These are phyloP conservation scores for Talaromyces rugulosus DNA, from an alignment of 2,329 filamentous ascomycete genomes.

Conservation along the genomic window DNA sequence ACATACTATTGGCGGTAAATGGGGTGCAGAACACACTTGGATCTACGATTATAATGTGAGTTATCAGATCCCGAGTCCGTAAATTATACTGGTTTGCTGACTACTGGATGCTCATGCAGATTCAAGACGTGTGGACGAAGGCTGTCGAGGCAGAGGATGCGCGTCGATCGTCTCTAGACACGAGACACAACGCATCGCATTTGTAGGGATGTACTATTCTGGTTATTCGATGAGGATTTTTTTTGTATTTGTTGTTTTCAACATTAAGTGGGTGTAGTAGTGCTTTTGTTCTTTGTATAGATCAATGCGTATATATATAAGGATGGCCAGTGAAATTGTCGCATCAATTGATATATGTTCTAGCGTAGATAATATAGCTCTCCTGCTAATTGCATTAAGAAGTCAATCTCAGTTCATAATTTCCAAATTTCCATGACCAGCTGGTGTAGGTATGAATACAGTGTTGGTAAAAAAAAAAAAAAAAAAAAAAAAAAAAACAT, in stretches of 20 bases:
- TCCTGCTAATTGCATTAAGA: too few relatives aligned
- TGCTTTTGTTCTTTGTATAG: not conserved
- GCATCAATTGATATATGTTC: too few relatives aligned
- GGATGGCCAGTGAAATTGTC: too few relatives aligned
- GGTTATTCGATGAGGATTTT: too few relatives aligned
- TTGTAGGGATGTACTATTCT: not conserved
- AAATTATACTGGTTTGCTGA: not conserved
- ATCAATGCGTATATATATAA: not conserved
- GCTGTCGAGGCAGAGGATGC: constrained; percentile 2
- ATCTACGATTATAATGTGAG: constrained; percentile 6
- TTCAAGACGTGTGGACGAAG: constrained; percentile 2
- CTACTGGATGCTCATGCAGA: not conserved
- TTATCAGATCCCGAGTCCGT: not conserved
- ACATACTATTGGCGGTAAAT: not conserved
- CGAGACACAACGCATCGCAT: not conserved
- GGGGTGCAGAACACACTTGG: not conserved
- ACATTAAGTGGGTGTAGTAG: not conserved
- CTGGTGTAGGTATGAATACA: too few relatives aligned
- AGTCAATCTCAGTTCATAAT: too few relatives aligned
- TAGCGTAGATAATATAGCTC: too few relatives aligned
- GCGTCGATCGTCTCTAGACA: not conserved
- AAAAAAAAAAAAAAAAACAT: too few relatives aligned
- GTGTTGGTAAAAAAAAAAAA: too few relatives aligned
- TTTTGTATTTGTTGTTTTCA: too few relatives aligned
- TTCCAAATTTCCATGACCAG: too few relatives aligned